Evolutionary conservation across 176 grass and related monocot genomes (phyloP).

Genomic region (Aegilops umbellulata): DNA sequence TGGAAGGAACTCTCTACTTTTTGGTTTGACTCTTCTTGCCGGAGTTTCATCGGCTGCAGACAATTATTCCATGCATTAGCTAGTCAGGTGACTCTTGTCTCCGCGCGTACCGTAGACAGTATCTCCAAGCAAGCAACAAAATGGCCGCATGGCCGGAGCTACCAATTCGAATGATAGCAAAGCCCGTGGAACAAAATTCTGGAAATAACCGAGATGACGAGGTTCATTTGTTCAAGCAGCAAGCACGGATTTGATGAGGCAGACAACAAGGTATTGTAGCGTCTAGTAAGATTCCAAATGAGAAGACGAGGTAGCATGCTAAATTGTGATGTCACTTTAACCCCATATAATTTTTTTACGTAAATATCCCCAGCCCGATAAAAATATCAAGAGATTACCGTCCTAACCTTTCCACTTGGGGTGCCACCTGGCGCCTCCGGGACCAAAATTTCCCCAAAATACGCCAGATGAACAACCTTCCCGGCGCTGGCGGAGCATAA

Average conservation of each 20-base stretch:
- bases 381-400: background rate
- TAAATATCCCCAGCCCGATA: background rate
- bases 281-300: background rate
- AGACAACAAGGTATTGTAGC: background rate
- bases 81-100: background rate
- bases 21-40: background rate
- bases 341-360: background rate
- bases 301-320: background rate
- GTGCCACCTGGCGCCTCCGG: background rate
- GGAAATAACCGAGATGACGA: background rate
- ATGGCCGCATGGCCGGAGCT: background rate
- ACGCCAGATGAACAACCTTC: background rate
- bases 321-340: background rate
- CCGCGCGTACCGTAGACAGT: background rate
- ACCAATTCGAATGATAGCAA: background rate
- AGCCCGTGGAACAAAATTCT: background rate
- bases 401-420: background rate
- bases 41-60: background rate
- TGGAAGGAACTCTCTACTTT: background rate
- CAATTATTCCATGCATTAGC: background rate
- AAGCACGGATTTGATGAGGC: background rate
- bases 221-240: background rate
- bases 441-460: conserved; percentile 24
- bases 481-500: conserved; percentile 34
- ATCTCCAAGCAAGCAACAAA: background rate